Percentiles rank a stretch among this genome's conserved stretches.
Conservation (phyloP, 306 rosid genomes). For the Dryas drummondii region DNA sequence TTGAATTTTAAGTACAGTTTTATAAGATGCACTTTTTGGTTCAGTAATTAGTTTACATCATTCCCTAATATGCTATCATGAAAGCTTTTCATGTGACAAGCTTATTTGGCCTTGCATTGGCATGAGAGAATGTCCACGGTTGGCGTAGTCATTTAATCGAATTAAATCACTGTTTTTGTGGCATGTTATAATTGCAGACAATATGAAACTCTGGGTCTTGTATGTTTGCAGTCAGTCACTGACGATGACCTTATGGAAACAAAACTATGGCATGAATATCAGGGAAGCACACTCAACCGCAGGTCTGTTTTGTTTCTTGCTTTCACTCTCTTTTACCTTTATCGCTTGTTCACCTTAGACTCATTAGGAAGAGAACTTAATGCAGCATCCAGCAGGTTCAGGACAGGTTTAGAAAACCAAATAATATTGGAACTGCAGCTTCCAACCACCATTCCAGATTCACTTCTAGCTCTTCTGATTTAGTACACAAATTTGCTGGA, state of each 20-base stretch:
- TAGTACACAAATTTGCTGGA: conserved; percentile 21
- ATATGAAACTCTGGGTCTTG: background rate
- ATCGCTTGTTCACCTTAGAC: background rate
- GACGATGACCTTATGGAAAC: conserved; percentile 39
- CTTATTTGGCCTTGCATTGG: background rate
- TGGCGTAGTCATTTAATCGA: too few species aligned
- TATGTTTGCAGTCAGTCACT: conserved; percentile 31
- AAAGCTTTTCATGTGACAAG: too few species aligned
- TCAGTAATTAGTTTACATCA: background rate
- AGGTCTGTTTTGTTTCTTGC: conserved; percentile 20
- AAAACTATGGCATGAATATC: conserved; percentile 41
- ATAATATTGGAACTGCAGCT: background rate
- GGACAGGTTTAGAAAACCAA: conserved; percentile 6
- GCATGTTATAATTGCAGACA: too few species aligned
- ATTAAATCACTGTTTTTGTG: too few species aligned
- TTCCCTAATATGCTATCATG: background rate
- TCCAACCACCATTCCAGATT: background rate
- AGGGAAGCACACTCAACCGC: background rate
- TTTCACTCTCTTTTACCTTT: background rate
- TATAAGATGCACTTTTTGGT: background rate
- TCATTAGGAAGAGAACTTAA: background rate
- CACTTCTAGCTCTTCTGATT: conserved; percentile 6
- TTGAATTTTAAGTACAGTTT: too few species aligned
- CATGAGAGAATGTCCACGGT: too few species aligned
- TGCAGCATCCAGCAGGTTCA: conserved; percentile 13